phyloP scores from a whole-genome alignment of 1,139 yeast genomes.

The Pichia sp. region DNA sequence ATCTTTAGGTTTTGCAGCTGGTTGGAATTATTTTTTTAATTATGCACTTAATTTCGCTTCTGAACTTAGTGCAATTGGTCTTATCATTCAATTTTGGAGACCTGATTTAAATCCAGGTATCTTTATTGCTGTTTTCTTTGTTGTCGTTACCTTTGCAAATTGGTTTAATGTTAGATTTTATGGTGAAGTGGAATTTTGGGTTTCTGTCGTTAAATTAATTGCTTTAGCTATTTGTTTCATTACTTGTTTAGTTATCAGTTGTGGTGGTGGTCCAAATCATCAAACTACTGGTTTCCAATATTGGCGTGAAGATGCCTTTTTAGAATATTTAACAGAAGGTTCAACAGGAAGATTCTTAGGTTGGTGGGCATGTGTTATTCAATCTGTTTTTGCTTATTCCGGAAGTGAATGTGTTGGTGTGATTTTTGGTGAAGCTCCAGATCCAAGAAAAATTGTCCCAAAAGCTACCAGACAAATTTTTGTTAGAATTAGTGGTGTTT shows the following conservation, averaged over 20 bases:
- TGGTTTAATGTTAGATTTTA: conserved; percentile 58
- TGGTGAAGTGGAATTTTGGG: conserved; percentile 62
- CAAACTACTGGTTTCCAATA: conserved; percentile 55
- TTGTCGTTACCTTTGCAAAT: conserved; percentile 49
- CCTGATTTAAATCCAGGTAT: conserved; percentile 51
- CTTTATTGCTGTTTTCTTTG: conserved; percentile 61
- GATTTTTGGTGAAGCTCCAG: conserved; percentile 78
- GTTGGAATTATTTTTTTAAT: conserved; percentile 62
- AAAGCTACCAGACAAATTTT: conserved; percentile 66
- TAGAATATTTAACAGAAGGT: too few species aligned
- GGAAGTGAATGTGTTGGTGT: conserved; percentile 79
- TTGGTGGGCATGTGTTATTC: conserved; percentile 72
- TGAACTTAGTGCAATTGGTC: conserved; percentile 66
- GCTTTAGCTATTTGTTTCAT: conserved; percentile 64
- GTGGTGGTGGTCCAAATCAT: conserved; percentile 63
- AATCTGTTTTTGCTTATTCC: conserved; percentile 83
- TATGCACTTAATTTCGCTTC: conserved; percentile 67
- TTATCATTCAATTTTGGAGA: conserved; percentile 65
- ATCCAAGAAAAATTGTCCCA: conserved; percentile 66
- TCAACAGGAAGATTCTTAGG: conserved; percentile 69
- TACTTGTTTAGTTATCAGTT: conserved; percentile 58
- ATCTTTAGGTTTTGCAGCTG: conserved; percentile 71
- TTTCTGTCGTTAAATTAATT: conserved; percentile 54
- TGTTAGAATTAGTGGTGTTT: conserved; percentile 65
- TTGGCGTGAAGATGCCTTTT: conserved; percentile 58